These are phyloP conservation scores for Sarcomyxa edulis DNA, from an alignment of 768 basidiomycete species.

Conservation along the genomic window DNA sequence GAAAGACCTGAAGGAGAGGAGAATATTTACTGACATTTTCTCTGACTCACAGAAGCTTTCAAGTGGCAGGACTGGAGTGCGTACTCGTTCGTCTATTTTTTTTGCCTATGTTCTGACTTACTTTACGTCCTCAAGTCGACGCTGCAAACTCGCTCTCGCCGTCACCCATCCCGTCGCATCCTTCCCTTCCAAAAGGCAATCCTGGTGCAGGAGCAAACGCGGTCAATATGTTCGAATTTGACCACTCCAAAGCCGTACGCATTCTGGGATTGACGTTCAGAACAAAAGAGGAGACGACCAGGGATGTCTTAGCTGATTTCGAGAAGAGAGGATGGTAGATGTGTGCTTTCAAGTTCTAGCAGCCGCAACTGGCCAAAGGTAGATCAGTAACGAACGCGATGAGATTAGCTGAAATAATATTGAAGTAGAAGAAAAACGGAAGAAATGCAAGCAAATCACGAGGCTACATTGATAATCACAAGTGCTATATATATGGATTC, in stretches of 20 bases:
- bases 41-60: no score
- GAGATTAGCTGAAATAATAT: no score
- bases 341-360: no score
- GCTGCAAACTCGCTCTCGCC: conserved; percentile 21
- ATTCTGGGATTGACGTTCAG: conserved; percentile 26
- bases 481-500: no score
- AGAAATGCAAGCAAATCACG: no score
- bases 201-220: conserved; percentile 21
- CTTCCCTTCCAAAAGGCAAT: conserved; percentile 18
- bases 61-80: conserved; percentile 32
- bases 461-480: no score
- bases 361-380: no score
- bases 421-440: no score
- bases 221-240: conserved; percentile 16
- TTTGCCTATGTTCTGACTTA: no score
- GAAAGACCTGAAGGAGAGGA: not conserved
- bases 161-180: conserved; percentile 17
- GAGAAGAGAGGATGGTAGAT: conserved; percentile 27
- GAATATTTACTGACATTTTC: conserved; percentile 11
- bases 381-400: no score
- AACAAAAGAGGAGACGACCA: conserved; percentile 21
- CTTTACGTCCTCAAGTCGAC: conserved; percentile 22
- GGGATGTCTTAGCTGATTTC: conserved; percentile 26
- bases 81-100: conserved; percentile 5
- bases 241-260: conserved; percentile 20